Evolutionary conservation across 2,329 filamentous ascomycete genomes (phyloP), one percentile per base, ranked within the genome.

Genomic region (Hypoxylon sp.): DNA sequence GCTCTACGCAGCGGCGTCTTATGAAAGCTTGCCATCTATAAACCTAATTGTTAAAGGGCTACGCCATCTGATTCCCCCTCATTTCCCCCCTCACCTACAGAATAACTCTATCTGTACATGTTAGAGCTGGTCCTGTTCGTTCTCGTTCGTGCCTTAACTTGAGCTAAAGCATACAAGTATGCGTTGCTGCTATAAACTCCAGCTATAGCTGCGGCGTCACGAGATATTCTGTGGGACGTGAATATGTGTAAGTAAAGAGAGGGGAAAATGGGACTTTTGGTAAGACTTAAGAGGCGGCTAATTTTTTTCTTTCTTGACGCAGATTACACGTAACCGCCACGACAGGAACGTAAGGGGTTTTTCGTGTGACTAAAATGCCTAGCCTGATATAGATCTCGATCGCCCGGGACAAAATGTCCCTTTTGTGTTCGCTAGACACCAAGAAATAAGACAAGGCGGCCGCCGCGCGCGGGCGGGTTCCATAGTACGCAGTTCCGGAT

Each of bases 371-470:
- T n/a, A n/a, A n/a, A n/a, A n/a, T n/a, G n/a, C n/a, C n/a, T n/a
- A 65, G 30, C 19, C 51, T 68, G 46, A 10, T 52, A 68, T 56
- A 68, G 62, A 68, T 68, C 65, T 65, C 65, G 65, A 68, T 68
- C 62, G 3, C 20, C 22, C 32, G 59, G 48, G 50, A 22, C 24
- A 51, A 56, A 56, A 50, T 11, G 47, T 48, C 49, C 49, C 56
- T 28, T 34, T 46, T n/a, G n/a, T n/a, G 11, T 46, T 46, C 32
- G 13, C 37, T 34, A 49, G 52, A 43, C 47, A 56, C 48, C 28
- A 39, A 32, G 55, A 17, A 13, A 17, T 28, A n/a, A 6, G 34
- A 6, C 13, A 13, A n/a, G n/a, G n/a, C n/a, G 17, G 37, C 17
- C n/a, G 46, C 24, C 24, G 24, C 24, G 7, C 24, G 24, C 24